Base-by-base conservation (phyloP, 2,329 filamentous ascomycete species). In the Colletotrichum sp. region DNA sequence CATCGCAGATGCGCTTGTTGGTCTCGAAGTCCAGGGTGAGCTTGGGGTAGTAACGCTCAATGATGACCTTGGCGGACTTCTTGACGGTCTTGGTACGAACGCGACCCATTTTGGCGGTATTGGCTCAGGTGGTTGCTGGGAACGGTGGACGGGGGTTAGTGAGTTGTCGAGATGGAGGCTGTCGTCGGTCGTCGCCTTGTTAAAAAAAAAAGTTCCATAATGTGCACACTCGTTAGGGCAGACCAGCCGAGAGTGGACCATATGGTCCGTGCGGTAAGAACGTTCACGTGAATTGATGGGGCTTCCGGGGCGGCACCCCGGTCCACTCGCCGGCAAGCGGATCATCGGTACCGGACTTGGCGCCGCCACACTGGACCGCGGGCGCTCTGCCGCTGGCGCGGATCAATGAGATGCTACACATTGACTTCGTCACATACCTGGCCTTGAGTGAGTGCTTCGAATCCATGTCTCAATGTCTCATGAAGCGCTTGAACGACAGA, bases 1-100 rank as follows among this genome's bases (percentile, higher is more conserved):
- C 97, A 95, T 98, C 97, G 91, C 97, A 98, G 84, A 98, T 97
- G 84, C 95, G 92, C 94, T 98, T 98, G 94, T 98, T 98, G 92
- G 95, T 98, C 93, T 99, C 97, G 90, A 99, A 99, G 91, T 99
- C 97, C 85, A 98, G 95, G 79, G 96, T 98, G 87, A 99, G 92
- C 89, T 95, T 95, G 85, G 97, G 97, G 90, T 98, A 97, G 91
- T 97, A 97, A 80, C 94, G 92, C 94, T 98, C 96, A 89, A 99
- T 98, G 90, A 98, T 96, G 92, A 98, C 95, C 94, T 99, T 99
- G 90, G 97, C 96, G 91, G 89, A 91, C 89, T 91, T 91, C 90
- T 92, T 92, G 81, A 91, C 90, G 77, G 91, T 93, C 89, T 93
- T 93, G 79, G 91, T 93, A 80, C 91, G 90, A 85, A 93, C 91